Conservation (phyloP, 1,284 basidiomycete species). For the Puccinia hordei region DNA sequence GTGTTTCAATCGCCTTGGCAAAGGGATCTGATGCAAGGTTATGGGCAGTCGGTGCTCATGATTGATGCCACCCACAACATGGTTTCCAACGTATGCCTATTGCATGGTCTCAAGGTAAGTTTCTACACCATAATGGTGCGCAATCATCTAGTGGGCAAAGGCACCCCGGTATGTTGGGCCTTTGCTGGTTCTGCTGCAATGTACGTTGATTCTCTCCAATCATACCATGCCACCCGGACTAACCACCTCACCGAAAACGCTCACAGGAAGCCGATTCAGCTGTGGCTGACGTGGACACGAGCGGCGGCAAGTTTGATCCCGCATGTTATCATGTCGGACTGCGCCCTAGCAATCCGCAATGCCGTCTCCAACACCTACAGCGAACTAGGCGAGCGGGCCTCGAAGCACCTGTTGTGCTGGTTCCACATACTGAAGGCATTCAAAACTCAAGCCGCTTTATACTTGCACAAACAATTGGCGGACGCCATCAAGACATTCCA, state of each 20-base stretch:
- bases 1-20: background rate
- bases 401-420: background rate
- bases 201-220: background rate
- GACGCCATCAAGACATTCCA: background rate
- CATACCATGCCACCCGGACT: too few species aligned
- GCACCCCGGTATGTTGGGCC: background rate
- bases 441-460: background rate
- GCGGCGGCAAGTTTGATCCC: background rate
- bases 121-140: background rate
- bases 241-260: background rate
- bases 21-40: background rate
- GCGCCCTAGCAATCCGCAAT: background rate
- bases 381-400: too few species aligned
- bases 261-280: background rate
- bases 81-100: background rate
- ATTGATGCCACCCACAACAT: background rate
- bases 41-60: background rate
- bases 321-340: background rate
- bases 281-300: background rate
- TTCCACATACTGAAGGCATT: background rate
- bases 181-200: background rate
- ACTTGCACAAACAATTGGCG: background rate
- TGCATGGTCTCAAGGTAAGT: background rate
- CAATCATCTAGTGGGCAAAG: background rate
- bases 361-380: background rate